Evolutionary conservation across 352 stramenopile species (phyloP).

Genomic region (Pythium chondricola): DNA sequence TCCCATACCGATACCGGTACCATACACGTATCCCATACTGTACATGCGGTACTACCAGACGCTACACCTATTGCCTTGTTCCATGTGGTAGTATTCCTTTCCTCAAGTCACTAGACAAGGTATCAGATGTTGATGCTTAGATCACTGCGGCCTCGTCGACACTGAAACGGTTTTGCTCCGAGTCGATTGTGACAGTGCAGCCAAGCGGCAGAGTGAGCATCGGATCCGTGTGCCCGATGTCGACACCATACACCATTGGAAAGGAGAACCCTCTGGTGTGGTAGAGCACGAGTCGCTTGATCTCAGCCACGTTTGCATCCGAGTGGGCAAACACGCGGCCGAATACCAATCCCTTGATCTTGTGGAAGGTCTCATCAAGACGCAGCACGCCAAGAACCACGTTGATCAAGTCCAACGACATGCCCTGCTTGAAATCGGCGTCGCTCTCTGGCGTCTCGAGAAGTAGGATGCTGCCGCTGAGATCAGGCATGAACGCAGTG

Average conservation of each 20-base stretch:
- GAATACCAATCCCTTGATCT: conserved; percentile 42
- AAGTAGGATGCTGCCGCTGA: conserved; percentile 37
- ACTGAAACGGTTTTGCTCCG: conserved; percentile 20
- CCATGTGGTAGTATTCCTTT: no score
- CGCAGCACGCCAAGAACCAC: conserved; percentile 37
- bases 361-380: conserved; percentile 37
- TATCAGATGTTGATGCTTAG: background rate
- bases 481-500: conserved; percentile 36
- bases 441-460: conserved; percentile 45
- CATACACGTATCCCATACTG: no score
- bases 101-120: no score
- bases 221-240: conserved; percentile 54
- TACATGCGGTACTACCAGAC: no score
- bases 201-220: conserved; percentile 46
- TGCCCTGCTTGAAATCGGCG: conserved; percentile 40
- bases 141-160: conserved; percentile 28
- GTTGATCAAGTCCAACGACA: conserved; percentile 42
- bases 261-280: conserved; percentile 41
- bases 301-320: conserved; percentile 28
- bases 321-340: conserved; percentile 44
- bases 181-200: conserved; percentile 33
- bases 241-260: conserved; percentile 54
- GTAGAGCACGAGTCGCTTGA: conserved; percentile 41
- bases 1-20: no score
- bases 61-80: background rate